Evolutionary conservation across 148 eudicot genomes (phyloP), one percentile per base, ranked within the genome.

Genomic region (Spergularia bocconei): DNA sequence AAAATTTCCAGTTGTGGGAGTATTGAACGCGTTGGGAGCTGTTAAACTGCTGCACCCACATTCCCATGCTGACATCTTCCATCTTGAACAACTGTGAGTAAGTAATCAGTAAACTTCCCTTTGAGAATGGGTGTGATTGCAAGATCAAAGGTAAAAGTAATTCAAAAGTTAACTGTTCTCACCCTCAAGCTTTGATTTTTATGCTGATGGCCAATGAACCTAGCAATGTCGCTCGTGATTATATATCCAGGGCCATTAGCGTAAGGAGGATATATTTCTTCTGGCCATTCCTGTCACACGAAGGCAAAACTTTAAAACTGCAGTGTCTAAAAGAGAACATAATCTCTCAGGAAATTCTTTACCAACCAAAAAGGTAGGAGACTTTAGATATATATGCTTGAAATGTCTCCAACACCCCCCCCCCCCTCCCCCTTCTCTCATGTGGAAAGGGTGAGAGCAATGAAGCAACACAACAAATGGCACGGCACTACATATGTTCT

Each of bases 21-120:
- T 94, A 94, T 38, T 91, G 90, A 12, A 94, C 98, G 0, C 63
- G 82, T 5, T 72, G 84, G 17, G 98, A 85, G 83, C 93, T 90
- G 81, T 94, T 94, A 77, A 90, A 90, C 84, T 94, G 90, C 83
- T 94, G 91, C 7, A 94, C 96, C 98, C 98, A 94, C 98, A 91
- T 91, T 51, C 98, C 98, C 98, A 94, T 91, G 89, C 98, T 94
- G 81, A 94, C 98, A 72, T 94, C 98, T 84, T 94, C 98, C 98
- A 94, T 94, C 84, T 94, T 94, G 83, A 94, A 94, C 60, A 94
- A 79, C 98, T 94, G 91, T 81, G 64, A 60, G 2, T 1, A 65
- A 11, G 6, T 10, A 62, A 70, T 62, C 7, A 11, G 41, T 41
- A 55, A 6, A 7, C 21, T 10, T 29, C 29, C 36, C 11, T 6